Conservation (phyloP, 139 green algal species). For the Chlorella sp. region DNA sequence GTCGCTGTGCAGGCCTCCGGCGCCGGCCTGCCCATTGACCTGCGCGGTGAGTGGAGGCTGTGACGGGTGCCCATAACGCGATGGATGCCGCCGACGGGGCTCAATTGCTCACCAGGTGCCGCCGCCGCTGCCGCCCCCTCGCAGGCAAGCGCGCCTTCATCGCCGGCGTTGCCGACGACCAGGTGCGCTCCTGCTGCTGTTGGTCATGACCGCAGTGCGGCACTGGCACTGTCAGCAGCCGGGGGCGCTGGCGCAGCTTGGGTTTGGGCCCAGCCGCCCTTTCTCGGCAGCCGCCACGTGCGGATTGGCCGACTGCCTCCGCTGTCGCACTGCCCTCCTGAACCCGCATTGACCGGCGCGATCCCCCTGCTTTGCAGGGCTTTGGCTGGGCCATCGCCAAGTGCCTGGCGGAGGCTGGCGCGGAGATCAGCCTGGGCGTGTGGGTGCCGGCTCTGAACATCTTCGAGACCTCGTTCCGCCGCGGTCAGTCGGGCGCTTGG, state of each 20-base stretch:
- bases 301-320: neutral
- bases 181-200: constrained; percentile 59
- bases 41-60: constrained; percentile 55
- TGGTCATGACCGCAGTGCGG: too few species aligned
- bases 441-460: constrained; percentile 79
- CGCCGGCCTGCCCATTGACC: constrained; percentile 66
- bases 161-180: constrained; percentile 97
- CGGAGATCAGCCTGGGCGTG: constrained; percentile 95
- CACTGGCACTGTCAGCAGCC: neutral
- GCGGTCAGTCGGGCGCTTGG: constrained; percentile 31
- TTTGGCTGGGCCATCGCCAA: constrained; percentile 99
- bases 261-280: neutral
- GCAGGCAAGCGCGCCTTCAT: constrained; percentile 99
- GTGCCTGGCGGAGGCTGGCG: constrained; percentile 91
- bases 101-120: neutral
- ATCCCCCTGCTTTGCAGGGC: constrained; percentile 60
- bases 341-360: neutral
- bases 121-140: neutral
- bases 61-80: too few species aligned
- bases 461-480: constrained; percentile 79
- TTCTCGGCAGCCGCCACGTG: too few species aligned
- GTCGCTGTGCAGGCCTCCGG: constrained; percentile 30
- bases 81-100: neutral
- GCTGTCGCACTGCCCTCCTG: neutral
- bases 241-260: neutral